phyloP scores from a whole-genome alignment of 2,329 filamentous ascomycete genomes.

The Penicillium sp. region DNA sequence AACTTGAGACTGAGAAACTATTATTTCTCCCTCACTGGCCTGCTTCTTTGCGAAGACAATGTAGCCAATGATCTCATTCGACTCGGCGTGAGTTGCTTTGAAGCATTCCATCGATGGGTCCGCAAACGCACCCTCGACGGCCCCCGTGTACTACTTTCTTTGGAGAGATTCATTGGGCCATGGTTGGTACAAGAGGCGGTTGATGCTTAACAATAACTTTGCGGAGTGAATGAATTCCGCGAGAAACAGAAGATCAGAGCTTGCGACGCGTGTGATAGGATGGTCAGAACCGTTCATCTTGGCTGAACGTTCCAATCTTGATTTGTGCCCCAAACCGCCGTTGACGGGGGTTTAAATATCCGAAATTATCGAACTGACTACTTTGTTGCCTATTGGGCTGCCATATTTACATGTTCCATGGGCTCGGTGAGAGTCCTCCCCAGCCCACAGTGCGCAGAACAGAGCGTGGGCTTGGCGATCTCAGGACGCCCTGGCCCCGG shows the following conservation, averaged over 20 bases:
- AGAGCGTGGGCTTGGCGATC: too few relatives aligned
- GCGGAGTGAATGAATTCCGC: neutral
- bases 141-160: slow-evolving; percentile 5
- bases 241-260: neutral
- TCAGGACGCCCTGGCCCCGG: too few relatives aligned
- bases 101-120: slow-evolving; percentile 5
- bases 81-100: slow-evolving; percentile 9
- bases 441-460: too few relatives aligned
- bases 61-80: slow-evolving; percentile 12
- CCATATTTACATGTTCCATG: too few relatives aligned
- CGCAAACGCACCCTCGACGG: slow-evolving; percentile 3
- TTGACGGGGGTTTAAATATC: too few relatives aligned
- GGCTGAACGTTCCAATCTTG: too few relatives aligned
- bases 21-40: neutral
- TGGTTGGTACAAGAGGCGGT: neutral
- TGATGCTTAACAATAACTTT: neutral
- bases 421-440: too few relatives aligned
- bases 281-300: neutral
- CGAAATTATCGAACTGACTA: too few relatives aligned
- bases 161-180: slow-evolving; percentile 19
- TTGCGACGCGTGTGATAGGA: neutral
- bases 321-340: too few relatives aligned
- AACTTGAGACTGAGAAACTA: neutral
- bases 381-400: too few relatives aligned
- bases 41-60: slow-evolving; percentile 8